Percentiles rank a stretch among this genome's conserved stretches.
Conservation (phyloP, 345 rosid species). For the Abelmoschus esculentus region DNA sequence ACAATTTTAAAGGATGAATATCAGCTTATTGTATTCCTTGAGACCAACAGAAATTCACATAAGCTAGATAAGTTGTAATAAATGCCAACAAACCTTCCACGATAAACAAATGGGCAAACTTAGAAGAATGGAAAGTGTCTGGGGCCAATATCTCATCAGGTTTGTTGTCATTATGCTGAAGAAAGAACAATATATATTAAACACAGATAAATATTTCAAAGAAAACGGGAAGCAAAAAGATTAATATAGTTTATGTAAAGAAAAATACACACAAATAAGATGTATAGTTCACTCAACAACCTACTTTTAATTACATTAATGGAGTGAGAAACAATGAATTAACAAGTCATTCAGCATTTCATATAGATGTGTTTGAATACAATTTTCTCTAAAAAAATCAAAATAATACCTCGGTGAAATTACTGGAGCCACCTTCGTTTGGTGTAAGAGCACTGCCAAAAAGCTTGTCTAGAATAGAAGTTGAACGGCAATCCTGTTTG, state of each 20-base stretch:
- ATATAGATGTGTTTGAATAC: background rate
- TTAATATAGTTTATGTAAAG: background rate
- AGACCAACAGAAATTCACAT: background rate
- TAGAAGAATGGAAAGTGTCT: conserved; percentile 56
- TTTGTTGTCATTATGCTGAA: conserved; percentile 42
- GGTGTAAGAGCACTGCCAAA: conserved; percentile 53
- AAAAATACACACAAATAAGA: background rate
- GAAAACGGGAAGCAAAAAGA: background rate
- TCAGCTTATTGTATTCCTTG: background rate
- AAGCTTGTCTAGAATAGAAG: conserved; percentile 73
- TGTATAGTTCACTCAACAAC: background rate
- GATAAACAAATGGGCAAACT: conserved; percentile 78
- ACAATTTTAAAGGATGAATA: conserved; percentile 10
- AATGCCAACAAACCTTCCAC: conserved; percentile 60
- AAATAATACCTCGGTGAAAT: conserved; percentile 38
- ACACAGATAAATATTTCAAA: conserved; percentile 9
- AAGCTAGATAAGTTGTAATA: background rate
- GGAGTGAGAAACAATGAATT: background rate
- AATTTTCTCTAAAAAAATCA: background rate
- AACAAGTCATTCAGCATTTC: background rate
- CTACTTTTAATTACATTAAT: background rate
- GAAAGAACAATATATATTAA: conserved; percentile 13
- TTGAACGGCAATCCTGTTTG: conserved; percentile 25
- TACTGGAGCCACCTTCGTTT: conserved; percentile 38
- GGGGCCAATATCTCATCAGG: conserved; percentile 42